Conservation (phyloP, 805 yeast genomes). For the Blastobotrys terrestris region DNA sequence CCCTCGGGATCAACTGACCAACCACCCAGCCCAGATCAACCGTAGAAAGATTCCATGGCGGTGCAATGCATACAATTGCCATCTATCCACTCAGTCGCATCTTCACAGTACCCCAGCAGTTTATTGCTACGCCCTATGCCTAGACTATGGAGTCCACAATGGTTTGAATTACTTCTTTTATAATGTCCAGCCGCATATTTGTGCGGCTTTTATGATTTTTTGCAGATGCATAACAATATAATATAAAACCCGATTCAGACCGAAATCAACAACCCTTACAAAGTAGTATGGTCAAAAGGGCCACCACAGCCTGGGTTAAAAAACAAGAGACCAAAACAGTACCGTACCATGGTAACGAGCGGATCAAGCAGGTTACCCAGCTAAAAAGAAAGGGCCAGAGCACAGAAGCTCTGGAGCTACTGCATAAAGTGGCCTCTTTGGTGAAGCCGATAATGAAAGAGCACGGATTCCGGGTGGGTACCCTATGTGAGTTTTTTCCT, state of each 20-base stretch:
- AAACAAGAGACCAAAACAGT: not conserved
- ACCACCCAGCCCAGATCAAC: no score
- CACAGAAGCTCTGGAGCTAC: slow-evolving; percentile 50
- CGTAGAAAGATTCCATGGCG: no score
- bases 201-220: not conserved
- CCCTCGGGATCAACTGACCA: no score
- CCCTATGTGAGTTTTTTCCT: slow-evolving; percentile 78
- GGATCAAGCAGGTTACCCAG: slow-evolving; percentile 27
- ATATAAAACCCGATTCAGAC: no score
- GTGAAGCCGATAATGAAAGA: slow-evolving; percentile 78
- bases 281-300: not conserved
- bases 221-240: no score
- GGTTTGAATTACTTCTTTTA: no score
- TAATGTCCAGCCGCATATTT: not conserved
- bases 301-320: not conserved
- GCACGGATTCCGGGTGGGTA: slow-evolving; percentile 57
- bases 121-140: no score
- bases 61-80: no score
- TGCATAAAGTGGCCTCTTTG: slow-evolving; percentile 58
- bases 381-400: slow-evolving; percentile 41
- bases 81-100: no score
- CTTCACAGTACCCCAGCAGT: no score
- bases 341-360: not conserved
- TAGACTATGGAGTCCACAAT: no score
- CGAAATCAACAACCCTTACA: no score